Base-by-base conservation (phyloP, 176 grass and related monocot genomes). In the sorghum (Sorghum bicolor) region DNA sequence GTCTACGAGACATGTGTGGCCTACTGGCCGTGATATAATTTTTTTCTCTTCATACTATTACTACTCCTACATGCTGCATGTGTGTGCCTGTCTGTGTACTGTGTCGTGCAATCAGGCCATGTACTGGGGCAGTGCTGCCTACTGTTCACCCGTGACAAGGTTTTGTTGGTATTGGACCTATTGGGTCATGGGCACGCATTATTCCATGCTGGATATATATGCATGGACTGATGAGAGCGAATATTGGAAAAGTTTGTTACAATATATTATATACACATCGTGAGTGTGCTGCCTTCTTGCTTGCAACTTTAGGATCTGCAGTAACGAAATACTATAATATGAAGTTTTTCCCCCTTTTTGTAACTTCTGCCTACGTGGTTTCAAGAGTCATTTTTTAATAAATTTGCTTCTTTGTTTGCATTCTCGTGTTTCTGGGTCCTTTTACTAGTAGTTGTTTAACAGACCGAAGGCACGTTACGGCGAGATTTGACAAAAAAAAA, bases 131-230 rank as follows among this genome's bases (percentile, higher is more conserved):
- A 77, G 79, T 73, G 68, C 58, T 7, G n/a, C 24, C 37, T 78
- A 90, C 84, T 90, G 75, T 87, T 90, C 75, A 17, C 70, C 84
- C 84, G 88, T 90, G 88, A 90, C 60, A 48, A 62, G 50, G 37
- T 83, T 90, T 90, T 83, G 84, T 86, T 83, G 58, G 79, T 78
- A 86, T 83, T 72, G 78, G 83, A 82, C 78, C 79, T 86, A 74
- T 86, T 53, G 57, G 83, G 83, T 86, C 78, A 72, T 78, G 83
- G 65, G 55, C 72, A 39, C 53, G 78, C 83, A 86, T 66, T 89
- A 89, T 89, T 89, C 72, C 78, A 82, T 86, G 86, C 86, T 44
- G 68, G 10, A 71, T 82, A 82, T 64, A 5, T 13, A 5, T n/a
- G 6, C 19, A 67, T 70, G 70, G 5, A 13, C 0, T 2, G 8